Evolutionary conservation across 257 asterid genomes (phyloP), one percentile per base, ranked within the genome.

Genomic region (Handroanthus guayacan): DNA sequence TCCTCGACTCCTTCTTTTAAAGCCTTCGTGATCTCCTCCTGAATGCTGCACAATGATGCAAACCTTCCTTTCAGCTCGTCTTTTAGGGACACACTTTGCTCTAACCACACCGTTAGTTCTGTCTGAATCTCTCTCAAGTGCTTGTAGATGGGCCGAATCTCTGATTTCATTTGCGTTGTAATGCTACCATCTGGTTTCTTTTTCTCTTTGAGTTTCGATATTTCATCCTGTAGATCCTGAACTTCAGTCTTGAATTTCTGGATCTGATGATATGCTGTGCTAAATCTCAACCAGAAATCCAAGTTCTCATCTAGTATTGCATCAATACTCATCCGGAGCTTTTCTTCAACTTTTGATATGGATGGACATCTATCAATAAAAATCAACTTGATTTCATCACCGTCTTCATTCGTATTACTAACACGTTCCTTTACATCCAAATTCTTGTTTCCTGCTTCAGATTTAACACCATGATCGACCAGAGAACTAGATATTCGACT

Each of bases 231-330:
- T 6, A 88, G 74, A 73, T 87, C 96, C 54, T 84, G 71, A 17
- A 86, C 90, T 17, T 87, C 88, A 0, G 86, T 85, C 70, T 80
- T 82, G 84, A 88, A 88, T 64, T 90, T 90, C 79, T 85, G 75
- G 2, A 88, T 72, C 65, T 86, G 89, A 65, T 88, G 92, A 78
- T 80, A 85, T 11, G 84, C 74, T 0, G 88, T 62, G 84, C 93
- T 85, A 70, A 90, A 90, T 74, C 93, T 86, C 74, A 88, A 74
- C 96, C 96, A 90, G 83, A 90, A 90, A 11, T 79, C 92, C 12
- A 90, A 34, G 77, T 86, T 88, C 37, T 79, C 90, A 2, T 90
- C 92, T 3, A 82, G 81, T 16, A 90, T 74, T 5, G 85, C 84
- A 3, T 90, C 90, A 2, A 90, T 86, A 34, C 81, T 84, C 3